Base-by-base conservation (phyloP, 2,329 filamentous ascomycete genomes). In the Colletotrichum sp. region DNA sequence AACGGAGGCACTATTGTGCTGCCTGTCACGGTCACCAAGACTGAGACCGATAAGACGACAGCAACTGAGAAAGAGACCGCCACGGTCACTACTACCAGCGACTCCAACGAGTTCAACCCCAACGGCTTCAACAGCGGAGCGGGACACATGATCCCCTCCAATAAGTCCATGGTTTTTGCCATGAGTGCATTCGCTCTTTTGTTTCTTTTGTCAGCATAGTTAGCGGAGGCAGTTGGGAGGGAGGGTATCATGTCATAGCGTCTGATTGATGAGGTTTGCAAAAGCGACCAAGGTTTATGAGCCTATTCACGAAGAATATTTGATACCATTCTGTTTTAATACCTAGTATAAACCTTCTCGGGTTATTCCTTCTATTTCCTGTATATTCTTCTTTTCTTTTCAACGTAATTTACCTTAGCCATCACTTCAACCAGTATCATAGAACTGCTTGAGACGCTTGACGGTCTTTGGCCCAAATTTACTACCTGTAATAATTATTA, bases 61-160 rank as follows among this genome's bases (percentile, higher is more conserved):
- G 70, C 70, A 34, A 60, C 58, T 22, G 13, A 36, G 61, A 71
- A 62, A 18, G 61, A 75, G 68, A 75, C 72, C 5, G 73, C 70
- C 12, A 75, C 73, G 27, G 64, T 73, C 32, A 75, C 73, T 8
- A 27, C 4, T n/a, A 73, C 73, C 10, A n/a, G 6, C 30, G 64
- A 65, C 6, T 15, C 62, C 27, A 15, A 27, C 12, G 32, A 22
- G 7, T 60, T 75, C 64, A 32, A 25, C 6, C 73, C 70, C 3
- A 48, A 36, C 34, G 58, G 9, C 73, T 72, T 75, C 39, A 75
- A 73, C 64, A 75, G 73, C 16, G 70, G 70, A 15, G 64, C 64
- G 8, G 73, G 70, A 27, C 70, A 67, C 13, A 55, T 69, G 2
- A n/a, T 75, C 34, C 68, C 70, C n/a, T 73, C 73, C 3, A 32